Evolutionary conservation across 805 yeast genomes (phyloP).

Genomic region (Candida pseudoglaebosa): DNA sequence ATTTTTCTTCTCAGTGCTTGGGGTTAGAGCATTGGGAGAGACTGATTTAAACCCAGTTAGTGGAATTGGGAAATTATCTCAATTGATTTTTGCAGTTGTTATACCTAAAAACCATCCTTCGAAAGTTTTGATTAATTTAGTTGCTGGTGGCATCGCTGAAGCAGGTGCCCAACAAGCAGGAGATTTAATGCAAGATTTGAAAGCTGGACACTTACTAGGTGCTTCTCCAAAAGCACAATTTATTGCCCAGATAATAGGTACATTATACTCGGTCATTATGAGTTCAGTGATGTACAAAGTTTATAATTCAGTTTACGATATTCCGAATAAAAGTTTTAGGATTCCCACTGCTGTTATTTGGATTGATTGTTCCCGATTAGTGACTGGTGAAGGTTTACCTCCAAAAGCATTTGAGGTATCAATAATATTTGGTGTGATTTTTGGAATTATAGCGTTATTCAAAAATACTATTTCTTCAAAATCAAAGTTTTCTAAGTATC

Average conservation of each 20-base stretch:
- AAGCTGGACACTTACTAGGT: constrained; percentile 87
- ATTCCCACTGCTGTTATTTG: constrained; percentile 95
- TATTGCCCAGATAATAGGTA: constrained; percentile 83
- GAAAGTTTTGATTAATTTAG: constrained; percentile 74
- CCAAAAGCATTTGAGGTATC: constrained; percentile 65
- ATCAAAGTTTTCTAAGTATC: constrained; percentile 33
- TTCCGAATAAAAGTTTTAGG: constrained; percentile 78
- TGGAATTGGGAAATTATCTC: constrained; percentile 94
- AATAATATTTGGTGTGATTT: constrained; percentile 57
- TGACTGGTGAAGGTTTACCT: constrained; percentile 88
- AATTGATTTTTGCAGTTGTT: constrained; percentile 77
- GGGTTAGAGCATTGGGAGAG: constrained; percentile 93
- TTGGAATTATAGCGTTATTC: constrained; percentile 64
- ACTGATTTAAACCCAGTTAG: constrained; percentile 96
- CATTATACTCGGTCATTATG: constrained; percentile 74
- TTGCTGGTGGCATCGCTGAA: constrained; percentile 96
- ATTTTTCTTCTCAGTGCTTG: constrained; percentile 73
- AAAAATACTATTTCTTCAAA: constrained; percentile 52
- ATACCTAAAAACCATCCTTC: constrained; percentile 76
- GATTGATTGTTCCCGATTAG: constrained; percentile 93
- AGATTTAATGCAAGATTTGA: constrained; percentile 94
- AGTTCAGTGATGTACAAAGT: constrained; percentile 80
- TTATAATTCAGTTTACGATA: constrained; percentile 76
- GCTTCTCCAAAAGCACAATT: constrained; percentile 94
- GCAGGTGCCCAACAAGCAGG: constrained; percentile 99